Conservation (phyloP, 768 basidiomycete species). For the Leucocoprinus sp. region DNA sequence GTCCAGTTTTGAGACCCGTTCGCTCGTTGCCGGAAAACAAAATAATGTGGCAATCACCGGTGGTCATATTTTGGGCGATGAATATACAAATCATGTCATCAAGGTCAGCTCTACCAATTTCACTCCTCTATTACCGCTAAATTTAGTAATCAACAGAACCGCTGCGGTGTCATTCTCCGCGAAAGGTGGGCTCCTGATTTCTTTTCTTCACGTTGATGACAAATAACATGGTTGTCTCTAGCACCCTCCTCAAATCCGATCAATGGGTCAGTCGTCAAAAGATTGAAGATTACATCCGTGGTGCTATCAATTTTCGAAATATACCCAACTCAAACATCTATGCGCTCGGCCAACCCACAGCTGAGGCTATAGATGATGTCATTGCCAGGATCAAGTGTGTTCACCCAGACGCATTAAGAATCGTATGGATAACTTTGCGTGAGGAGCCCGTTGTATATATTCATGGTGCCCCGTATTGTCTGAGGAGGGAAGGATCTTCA, state of each 20-base stretch:
- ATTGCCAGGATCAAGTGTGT: constrained; percentile 52
- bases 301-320: constrained; percentile 92
- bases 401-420: constrained; percentile 50
- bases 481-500: constrained; percentile 77
- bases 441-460: constrained; percentile 91
- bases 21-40: constrained; percentile 58
- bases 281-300: constrained; percentile 65
- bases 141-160: constrained; percentile 46
- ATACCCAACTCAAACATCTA: constrained; percentile 77
- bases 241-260: constrained; percentile 87
- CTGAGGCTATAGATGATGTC: constrained; percentile 80
- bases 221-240: constrained; percentile 18
- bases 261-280: constrained; percentile 73
- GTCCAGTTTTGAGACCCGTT: constrained; percentile 47
- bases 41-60: constrained; percentile 71
- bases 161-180: constrained; percentile 89
- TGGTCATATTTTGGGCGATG: constrained; percentile 85
- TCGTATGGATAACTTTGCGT: constrained; percentile 90
- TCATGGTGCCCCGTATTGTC: constrained; percentile 87
- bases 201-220: background rate
- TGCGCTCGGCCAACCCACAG: constrained; percentile 88
- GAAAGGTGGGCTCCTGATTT: constrained; percentile 47
- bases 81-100: constrained; percentile 92
- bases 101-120: constrained; percentile 39
- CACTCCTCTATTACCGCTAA: background rate